Base-by-base conservation (phyloP, 1,139 yeast species). In the Yamadazyma friedrichii region DNA sequence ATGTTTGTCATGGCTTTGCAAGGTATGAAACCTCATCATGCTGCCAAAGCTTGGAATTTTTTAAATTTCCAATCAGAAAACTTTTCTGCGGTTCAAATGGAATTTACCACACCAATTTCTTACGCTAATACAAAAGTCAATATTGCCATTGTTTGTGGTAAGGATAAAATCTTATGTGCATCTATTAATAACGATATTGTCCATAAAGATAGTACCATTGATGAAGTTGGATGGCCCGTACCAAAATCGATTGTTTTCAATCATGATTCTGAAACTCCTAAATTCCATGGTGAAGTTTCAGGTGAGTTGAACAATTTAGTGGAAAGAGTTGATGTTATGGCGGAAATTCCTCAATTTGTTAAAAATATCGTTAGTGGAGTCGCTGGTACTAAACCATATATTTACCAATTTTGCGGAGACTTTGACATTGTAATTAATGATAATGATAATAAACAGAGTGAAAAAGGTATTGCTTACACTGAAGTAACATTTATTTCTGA, bases 21-120 rank as follows among this genome's bases (percentile, higher is more conserved):
- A 70, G 98, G 98, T 47, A 91, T 93, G 98, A 93, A 93, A 65
- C 98, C 98, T 11, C 98, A 93, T 64, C 98, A 93, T 64, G 97
- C 97, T 28, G 98, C 98, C 43, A 88, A 95, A 49, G 68, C 89
- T 17, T 93, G 98, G 98, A 94, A 93, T 66, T 93, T 93, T 62
- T 67, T 88, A 51, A 87, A 88, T 65, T 91, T 87, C 75, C 96
- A 88, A 59, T 85, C 95, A 17, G 76, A 81, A 37, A 70, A 81
- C 32, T 71, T 76, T 54, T 74, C 93, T 30, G 95, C 88, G 6
- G 82, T 89, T 17, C 79, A 87, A 52, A 93, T 93, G 98, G 97
- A 93, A 64, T 93, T 88, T 69, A 86, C 93, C 39, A 94, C 98
- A 6, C 98, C 98, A 20, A 81, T 71, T 42, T 84, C 96, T 2